A percentile compares a stretch with the other conserved stretches of the same genome.
Conservation (phyloP, 768 basidiomycete genomes). For the Scleroderma citrinum region DNA sequence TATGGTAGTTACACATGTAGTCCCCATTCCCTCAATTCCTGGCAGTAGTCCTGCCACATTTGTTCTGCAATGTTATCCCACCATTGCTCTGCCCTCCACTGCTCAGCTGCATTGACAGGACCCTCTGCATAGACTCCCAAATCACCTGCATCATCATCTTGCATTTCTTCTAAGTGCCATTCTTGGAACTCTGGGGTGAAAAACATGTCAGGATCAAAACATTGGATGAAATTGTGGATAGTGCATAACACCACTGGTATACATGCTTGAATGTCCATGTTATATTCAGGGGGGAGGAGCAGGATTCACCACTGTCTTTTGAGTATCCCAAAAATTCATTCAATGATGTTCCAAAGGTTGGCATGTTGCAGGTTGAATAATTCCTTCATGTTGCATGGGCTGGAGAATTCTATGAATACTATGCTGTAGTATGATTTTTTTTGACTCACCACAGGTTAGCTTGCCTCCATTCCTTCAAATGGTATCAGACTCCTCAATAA, state of each 20-base stretch:
- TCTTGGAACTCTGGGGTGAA: not conserved
- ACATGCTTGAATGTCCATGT: conserved; percentile 14
- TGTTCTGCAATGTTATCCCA: conserved; percentile 15
- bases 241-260: conserved; percentile 18
- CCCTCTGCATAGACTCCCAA: not conserved
- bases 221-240: not conserved
- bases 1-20: no score
- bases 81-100: conserved; percentile 10
- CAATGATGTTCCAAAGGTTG: conserved; percentile 13
- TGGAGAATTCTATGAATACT: not conserved
- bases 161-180: not conserved
- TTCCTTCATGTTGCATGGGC: conserved; percentile 12
- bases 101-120: not conserved
- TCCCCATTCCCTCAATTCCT: no score
- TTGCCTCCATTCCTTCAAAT: conserved; percentile 29
- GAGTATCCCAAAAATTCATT: conserved; percentile 18
- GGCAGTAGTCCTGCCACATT: conserved; percentile 19
- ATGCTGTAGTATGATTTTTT: no score
- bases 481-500: conserved; percentile 33
- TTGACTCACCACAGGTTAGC: not conserved
- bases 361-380: conserved; percentile 22
- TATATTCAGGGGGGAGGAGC: conserved; percentile 6
- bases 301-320: conserved; percentile 18
- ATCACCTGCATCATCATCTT: not conserved
- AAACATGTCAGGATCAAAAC: not conserved